Evolutionary conservation across 2,329 filamentous ascomycete genomes (phyloP), one percentile per base, ranked within the genome.

Genomic region (Microdochium trichocladiopsis): DNA sequence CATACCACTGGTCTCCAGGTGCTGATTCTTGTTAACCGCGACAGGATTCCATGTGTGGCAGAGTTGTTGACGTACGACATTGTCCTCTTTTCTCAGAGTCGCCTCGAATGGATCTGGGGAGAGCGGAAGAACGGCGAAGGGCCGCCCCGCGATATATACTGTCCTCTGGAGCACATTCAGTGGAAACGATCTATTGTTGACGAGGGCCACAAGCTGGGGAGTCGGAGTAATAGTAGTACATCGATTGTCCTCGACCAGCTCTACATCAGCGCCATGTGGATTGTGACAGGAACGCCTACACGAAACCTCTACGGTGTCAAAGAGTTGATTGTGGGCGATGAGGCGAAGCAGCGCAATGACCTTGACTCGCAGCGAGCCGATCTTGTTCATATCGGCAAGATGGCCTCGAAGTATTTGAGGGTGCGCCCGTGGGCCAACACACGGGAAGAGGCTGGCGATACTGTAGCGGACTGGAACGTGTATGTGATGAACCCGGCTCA

Each of bases 101-200:
- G 86, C 1, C 90, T 96, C 57, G 88, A 94, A 57, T 74, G 72
- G 54, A 66, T 85, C 72, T 33, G 74, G 72, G 53, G 76, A 78
- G 57, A 78, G 56, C 64, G 78, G 57, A 52, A 70, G 60, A 48
- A 65, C 55, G 62, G 72, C 60, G 50, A 58, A 57, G 6, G 61
- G 55, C 25, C 61, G 57, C 2, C 55, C 49, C 36, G 55, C 25
- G 66, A 66, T 56, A 36, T 53, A 28, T 65, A 77, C 10, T 88
- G 83, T 1, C 80, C 87, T 0, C 68, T 96, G 18, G 82, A 83
- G 37, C 69, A 80, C 8, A 68, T 96, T 3, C 90, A 90, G 59
- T 96, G 93, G 78, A 86, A 96, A 60, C 80, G 93, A 1, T 85
- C 95, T 48, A 92, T 97, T 47, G 87, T 95, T 18, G 93, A 97